Conservation (phyloP, 257 asterid species). For the Linderniella brevidens region DNA sequence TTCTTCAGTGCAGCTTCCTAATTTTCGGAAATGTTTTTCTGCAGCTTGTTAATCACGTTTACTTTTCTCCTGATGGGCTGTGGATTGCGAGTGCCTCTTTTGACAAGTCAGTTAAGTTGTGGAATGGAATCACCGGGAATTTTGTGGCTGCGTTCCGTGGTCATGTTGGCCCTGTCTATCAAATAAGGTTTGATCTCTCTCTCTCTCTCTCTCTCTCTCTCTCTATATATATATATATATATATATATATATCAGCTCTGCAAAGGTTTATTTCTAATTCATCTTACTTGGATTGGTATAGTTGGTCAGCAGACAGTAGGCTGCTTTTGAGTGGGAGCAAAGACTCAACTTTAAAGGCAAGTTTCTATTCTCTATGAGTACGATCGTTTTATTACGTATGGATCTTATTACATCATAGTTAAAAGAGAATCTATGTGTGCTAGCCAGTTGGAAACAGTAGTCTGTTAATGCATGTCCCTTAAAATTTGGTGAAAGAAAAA, state of each 20-base stretch:
- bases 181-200: conserved; percentile 46
- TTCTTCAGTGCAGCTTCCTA: conserved; percentile 1
- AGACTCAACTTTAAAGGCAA: conserved; percentile 91
- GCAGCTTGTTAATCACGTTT: conserved; percentile 93
- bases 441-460: no score
- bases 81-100: conserved; percentile 98
- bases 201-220: conserved; percentile 7
- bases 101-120: conserved; percentile 82
- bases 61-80: conserved; percentile 89
- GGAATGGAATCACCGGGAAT: conserved; percentile 87
- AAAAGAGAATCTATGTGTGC: background rate
- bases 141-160: conserved; percentile 88
- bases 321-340: conserved; percentile 90
- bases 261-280: conserved; percentile 7
- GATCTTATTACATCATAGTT: background rate
- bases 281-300: conserved; percentile 17
- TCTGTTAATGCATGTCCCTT: no score
- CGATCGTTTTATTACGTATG: background rate
- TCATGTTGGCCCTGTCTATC: conserved; percentile 94
- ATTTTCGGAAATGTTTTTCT: conserved; percentile 10
- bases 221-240: conserved; percentile 1
- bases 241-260: conserved; percentile 2
- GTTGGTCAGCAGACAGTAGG: conserved; percentile 99
- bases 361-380: conserved; percentile 6
- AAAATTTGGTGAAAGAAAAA: no score